phyloP scores from a whole-genome alignment of 2,329 filamentous ascomycete species.

The Xylariaceae sp. region DNA sequence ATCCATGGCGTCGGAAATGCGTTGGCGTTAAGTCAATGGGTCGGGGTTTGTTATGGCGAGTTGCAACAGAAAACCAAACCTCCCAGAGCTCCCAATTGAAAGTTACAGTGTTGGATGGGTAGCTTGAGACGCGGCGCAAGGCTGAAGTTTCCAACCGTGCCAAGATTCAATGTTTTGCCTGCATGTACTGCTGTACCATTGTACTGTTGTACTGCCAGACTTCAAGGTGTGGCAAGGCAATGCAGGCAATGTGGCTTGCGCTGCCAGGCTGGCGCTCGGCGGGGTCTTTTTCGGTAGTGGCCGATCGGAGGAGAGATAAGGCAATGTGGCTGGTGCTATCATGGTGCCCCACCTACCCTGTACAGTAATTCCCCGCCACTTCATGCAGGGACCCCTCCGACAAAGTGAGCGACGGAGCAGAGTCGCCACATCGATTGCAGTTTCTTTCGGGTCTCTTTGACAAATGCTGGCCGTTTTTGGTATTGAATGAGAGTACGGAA shows the following conservation, averaged over 20 bases:
- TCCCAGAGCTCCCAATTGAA: slow-evolving; percentile 11
- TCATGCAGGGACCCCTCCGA: slow-evolving; percentile 7
- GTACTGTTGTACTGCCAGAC: too few relatives aligned
- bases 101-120: neutral
- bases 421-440: neutral
- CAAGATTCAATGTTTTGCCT: neutral
- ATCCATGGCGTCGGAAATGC: slow-evolving; percentile 58
- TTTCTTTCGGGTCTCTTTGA: slow-evolving; percentile 8
- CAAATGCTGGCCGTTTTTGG: slow-evolving; percentile 6
- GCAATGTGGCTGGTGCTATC: neutral
- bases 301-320: slow-evolving; percentile 16
- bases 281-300: slow-evolving; percentile 14
- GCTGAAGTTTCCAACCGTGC: neutral
- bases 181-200: too few relatives aligned
- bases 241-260: slow-evolving; percentile 5
- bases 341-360: slow-evolving; percentile 6
- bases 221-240: slow-evolving; percentile 6
- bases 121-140: neutral
- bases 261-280: slow-evolving; percentile 11
- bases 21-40: slow-evolving; percentile 23
- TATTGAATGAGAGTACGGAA: neutral
- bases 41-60: slow-evolving; percentile 5
- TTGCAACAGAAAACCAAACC: slow-evolving; percentile 11
- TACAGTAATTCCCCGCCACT: slow-evolving; percentile 9
- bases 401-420: neutral